Conservation (phyloP, 306 rosid genomes). For the Corylus americana region DNA sequence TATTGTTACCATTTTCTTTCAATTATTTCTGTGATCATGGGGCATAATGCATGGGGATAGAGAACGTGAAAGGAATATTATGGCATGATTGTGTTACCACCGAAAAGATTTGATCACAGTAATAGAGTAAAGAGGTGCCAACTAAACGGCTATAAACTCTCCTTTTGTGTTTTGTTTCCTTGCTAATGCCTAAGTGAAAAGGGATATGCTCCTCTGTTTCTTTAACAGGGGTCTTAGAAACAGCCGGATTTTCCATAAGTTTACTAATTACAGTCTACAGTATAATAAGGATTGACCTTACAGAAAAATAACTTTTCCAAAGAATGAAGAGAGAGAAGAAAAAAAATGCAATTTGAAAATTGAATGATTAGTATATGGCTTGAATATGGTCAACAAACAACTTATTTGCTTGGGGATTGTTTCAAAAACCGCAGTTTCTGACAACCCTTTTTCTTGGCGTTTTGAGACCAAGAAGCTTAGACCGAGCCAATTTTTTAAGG, state of each 20-base stretch:
- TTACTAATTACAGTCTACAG: not conserved
- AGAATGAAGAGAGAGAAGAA: too few species aligned
- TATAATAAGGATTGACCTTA: too few species aligned
- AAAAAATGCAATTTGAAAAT: too few species aligned
- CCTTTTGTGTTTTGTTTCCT: not conserved
- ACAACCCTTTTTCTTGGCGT: too few species aligned
- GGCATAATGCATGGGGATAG: constrained; percentile 34
- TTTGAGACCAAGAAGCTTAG: too few species aligned
- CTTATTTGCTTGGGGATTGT: too few species aligned
- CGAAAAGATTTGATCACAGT: constrained; percentile 11
- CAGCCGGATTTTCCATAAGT: not conserved
- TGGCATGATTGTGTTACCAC: constrained; percentile 34
- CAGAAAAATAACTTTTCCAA: too few species aligned
- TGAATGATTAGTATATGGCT: too few species aligned
- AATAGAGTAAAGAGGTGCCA: not conserved
- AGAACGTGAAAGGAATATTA: constrained; percentile 30
- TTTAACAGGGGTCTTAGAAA: not conserved
- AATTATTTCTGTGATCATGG: constrained; percentile 30
- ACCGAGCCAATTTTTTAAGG: too few species aligned
- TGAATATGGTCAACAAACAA: too few species aligned
- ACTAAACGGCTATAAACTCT: not conserved
- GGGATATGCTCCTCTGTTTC: not conserved
- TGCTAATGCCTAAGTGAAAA: not conserved
- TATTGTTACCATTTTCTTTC: constrained; percentile 16
- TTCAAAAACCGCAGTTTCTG: too few species aligned